Evolutionary conservation across 139 green algal species (phyloP), one percentile per base, ranked within the genome.

Genomic region (Picochlorum sp.): DNA sequence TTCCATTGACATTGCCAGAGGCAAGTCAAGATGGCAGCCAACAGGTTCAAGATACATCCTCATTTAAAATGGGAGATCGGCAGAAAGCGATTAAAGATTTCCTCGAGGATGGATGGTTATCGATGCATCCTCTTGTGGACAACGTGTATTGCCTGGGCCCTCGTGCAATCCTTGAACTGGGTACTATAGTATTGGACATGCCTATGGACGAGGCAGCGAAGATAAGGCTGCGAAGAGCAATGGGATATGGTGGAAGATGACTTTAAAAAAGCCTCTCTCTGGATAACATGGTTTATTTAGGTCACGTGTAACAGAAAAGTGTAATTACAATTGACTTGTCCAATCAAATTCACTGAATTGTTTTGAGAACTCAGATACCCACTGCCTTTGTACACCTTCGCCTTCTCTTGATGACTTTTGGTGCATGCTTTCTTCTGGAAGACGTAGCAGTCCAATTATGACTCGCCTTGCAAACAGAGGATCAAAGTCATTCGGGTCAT

Each of bases 401-500:
- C 54, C 59, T 24, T 83, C 67, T 24, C 52, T 25, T 33, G 64
- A 61, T 7, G 67, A 59, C 10, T 59, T 63, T 29, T 70, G 64
- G 65, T 94, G 78, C 72, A 82, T 70, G 26, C 83, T 65, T 63
- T 96, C 84, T 24, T 83, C 59, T 1, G 79, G 81, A 68, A 95
- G 70, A 31, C 75, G 55, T 64, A 97, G 64, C 69, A 97, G 75
- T 3, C 90, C 67, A 7, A 86, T 71, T 53, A 96, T 33, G 7
- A 93, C 75, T 57, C 81, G 75, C 7, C 86, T 73, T 0, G 81
- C 87, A 43, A 96, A 79, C 3, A 75, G 26, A 12, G 16, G 14
- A 59, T 93, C 83, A 59, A 92, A 98, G 20, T 77, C 75, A 6
- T 50, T 32, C 59, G 95, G 89, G 57, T 98, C 79, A 56, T 98